Evolutionary conservation across 305 asterid species (phyloP), one percentile per base, ranked within the genome.

Genomic region (Solanum hybrid): DNA sequence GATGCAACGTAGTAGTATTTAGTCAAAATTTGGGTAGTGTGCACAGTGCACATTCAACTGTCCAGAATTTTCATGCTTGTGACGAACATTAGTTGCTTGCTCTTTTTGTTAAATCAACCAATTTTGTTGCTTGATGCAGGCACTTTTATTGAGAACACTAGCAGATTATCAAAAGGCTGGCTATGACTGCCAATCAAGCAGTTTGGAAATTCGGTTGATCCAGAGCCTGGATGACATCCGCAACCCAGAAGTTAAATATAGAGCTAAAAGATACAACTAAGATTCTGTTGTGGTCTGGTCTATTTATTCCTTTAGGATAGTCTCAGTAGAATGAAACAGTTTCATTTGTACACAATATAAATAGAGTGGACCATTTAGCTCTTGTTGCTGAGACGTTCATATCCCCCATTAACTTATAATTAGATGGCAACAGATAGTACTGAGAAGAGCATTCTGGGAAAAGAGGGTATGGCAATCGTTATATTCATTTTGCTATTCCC

Each of bases 191-290:
- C 93, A 92, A 90, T 93, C 98, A 10, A 96, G 98, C 93, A 94
- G 99, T 93, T 93, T 97, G 92, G 99, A 96, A 94, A 97, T 97
- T 91, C 98, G 99, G 85, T 88, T 97, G 93, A 90, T 97, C 88
- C 99, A 96, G 93, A 95, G 99, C 90, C 98, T 94, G 79, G 99
- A 96, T 89, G 94, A 94, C 90, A 96, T 97, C 89, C 94, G 98
- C 87, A 95, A 96, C 91, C 99, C 99, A 35, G 95, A 96, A 92
- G 92, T 96, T 93, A 95, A 93, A 89, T 96, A 90, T 93, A 91
- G 90, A 88, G 98, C 99, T 27, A 94, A 94, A 90, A 89, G 64
- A 89, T 97, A 96, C 91, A 72, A 89, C 85, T 94, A 87, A 93
- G 84, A 87, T 38, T 34, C 60, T 31, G 34, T 10, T 51, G 75